Evolutionary conservation across 805 yeast genomes (phyloP), one percentile per base, ranked within the genome.

Genomic region (Komagataella pastoris): DNA sequence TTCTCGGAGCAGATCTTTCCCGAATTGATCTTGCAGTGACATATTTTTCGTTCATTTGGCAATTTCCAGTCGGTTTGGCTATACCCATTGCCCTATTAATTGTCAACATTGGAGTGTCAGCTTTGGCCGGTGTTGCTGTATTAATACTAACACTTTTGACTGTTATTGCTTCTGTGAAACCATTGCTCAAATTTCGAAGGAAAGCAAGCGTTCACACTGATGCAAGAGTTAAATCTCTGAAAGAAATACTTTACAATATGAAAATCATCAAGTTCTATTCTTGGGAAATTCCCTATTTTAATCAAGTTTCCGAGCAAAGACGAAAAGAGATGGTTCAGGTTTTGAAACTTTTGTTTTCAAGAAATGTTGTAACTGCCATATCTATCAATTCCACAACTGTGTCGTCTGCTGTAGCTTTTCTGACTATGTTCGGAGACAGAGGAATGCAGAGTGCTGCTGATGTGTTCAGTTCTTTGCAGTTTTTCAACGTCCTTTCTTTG

Each of bases 191-290:
- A 1, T 70, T 73, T 51, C 79, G 97, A 61, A 65, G 64, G n/a
- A 61, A 61, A 17, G 83, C 88, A 3, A 79, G 77, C 48, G 66
- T 63, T 1, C 80, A 68, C 60, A 90, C 97, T 4, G 97, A 90
- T 63, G 65, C 66, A 24, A 80, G 97, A 62, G 91, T 90, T 40
- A 74, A 80, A 49, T 70, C 79, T 47, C 81, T 88, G 64, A 83
- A 87, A 57, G 97, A 90, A 63, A 77, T 88, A 24, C 71, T 90
- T 56, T 82, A 78, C 61, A 81, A 85, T 56, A 78, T 88, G 72
- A 87, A 85, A 63, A 74, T 83, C 66, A 83, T 90, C 65, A 90
- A 90, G 68, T 83, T 78, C 60, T 90, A 89, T 63, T 83, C 93
- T 4, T 90, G 97, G 97, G 97, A 90, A 63, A 73, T 72, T 46